Evolutionary conservation across 2,329 filamentous ascomycete species (phyloP).

Genomic region (Alternaria angustiovoidea): DNA sequence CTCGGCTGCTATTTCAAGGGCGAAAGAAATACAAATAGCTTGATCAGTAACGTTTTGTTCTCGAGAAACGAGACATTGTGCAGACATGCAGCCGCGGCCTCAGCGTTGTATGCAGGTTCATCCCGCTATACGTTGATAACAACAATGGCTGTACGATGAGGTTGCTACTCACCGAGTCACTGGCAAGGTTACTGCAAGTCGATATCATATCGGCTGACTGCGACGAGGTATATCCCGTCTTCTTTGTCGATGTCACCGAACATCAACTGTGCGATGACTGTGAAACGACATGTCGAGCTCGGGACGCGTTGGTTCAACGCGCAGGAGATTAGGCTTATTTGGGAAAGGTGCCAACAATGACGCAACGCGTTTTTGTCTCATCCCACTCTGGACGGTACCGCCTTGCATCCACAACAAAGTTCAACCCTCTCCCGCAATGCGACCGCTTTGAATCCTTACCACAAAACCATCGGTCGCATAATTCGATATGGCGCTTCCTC

Average conservation of each 20-base stretch:
- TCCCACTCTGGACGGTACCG: not conserved
- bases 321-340: not conserved
- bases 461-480: not conserved
- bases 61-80: not conserved
- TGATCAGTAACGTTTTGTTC: not conserved
- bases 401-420: not conserved
- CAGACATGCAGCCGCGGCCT: not conserved
- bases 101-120: not conserved
- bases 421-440: not conserved
- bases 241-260: not conserved
- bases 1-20: not conserved
- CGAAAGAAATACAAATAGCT: not conserved
- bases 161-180: not conserved
- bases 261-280: not conserved
- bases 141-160: not conserved
- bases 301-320: not conserved
- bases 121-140: not conserved
- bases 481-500: slow-evolving; percentile 30
- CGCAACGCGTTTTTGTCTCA: slow-evolving; percentile 2
- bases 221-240: not conserved
- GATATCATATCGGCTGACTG: not conserved
- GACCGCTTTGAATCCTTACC: too few relatives aligned
- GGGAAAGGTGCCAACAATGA: not conserved
- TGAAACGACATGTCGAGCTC: not conserved
- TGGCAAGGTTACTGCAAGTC: not conserved